Percentiles rank a stretch among this genome's conserved stretches.
Conservation (phyloP, 2,329 filamentous ascomycete genomes). For the Clonostachys byssicola region DNA sequence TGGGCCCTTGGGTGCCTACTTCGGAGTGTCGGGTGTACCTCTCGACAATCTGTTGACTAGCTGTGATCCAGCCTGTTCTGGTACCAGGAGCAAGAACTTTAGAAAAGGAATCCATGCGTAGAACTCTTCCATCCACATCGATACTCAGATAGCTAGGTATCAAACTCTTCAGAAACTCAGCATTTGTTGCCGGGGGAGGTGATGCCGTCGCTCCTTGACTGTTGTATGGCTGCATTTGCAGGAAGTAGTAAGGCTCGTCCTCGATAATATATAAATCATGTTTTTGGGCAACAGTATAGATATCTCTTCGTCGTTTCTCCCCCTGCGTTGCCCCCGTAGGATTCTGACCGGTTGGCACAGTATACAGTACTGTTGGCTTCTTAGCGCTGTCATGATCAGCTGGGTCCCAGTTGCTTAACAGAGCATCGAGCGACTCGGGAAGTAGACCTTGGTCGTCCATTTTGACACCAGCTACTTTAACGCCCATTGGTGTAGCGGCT, state of each 20-base stretch:
- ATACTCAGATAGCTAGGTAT: conserved; percentile 65
- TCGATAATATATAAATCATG: conserved; percentile 79
- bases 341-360: conserved; percentile 70
- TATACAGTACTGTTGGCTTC: conserved; percentile 68
- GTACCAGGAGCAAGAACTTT: conserved; percentile 78
- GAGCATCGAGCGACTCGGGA: conserved; percentile 46
- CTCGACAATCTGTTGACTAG: conserved; percentile 71
- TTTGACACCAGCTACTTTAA: conserved; percentile 54
- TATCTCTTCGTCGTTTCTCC: conserved; percentile 54
- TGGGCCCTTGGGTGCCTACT: conserved; percentile 72
- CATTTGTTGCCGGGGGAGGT: not conserved
- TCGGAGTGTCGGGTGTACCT: conserved; percentile 74
- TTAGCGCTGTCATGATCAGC: conserved; percentile 38
- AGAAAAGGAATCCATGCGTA: conserved; percentile 83
- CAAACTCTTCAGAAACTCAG: conserved; percentile 51
- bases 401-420: conserved; percentile 60
- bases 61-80: conserved; percentile 79
- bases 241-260: conserved; percentile 85
- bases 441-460: conserved; percentile 58
- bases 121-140: conserved; percentile 74
- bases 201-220: no score
- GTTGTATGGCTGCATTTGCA: conserved; percentile 40
- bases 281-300: conserved; percentile 71
- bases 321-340: conserved; percentile 69
- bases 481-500: conserved; percentile 57